These are phyloP conservation scores for Fusarium sp. DNA, from an alignment of 2,329 filamentous ascomycete genomes.

Conservation along the genomic window DNA sequence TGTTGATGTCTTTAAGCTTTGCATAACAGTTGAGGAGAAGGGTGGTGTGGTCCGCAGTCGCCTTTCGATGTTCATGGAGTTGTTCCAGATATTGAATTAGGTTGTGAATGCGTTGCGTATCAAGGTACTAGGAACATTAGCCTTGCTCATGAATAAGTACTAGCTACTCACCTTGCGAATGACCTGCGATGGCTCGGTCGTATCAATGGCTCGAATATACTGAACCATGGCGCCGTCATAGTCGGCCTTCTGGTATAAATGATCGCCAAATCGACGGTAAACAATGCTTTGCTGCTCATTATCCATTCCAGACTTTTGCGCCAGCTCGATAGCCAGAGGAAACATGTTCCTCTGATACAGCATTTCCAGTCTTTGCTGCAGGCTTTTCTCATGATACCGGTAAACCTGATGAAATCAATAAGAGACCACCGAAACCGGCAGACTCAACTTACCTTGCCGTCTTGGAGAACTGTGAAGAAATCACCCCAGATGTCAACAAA, in stretches of 20 bases:
- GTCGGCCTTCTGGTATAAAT: slow-evolving; percentile 92
- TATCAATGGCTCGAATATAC: slow-evolving; percentile 95
- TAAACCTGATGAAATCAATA: slow-evolving; percentile 66
- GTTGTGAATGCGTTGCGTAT: slow-evolving; percentile 97
- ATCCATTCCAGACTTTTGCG: slow-evolving; percentile 87
- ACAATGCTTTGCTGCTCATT: slow-evolving; percentile 86
- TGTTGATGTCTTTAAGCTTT: slow-evolving; percentile 95
- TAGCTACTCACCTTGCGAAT: slow-evolving; percentile 77
- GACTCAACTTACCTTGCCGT: slow-evolving; percentile 77
- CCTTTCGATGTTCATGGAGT: slow-evolving; percentile 90
- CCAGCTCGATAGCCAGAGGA: slow-evolving; percentile 88
- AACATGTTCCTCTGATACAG: slow-evolving; percentile 95
- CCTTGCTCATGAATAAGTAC: rapidly evolving
- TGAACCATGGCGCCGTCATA: slow-evolving; percentile 99
- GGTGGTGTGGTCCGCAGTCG: slow-evolving; percentile 94
- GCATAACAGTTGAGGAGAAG: slow-evolving; percentile 96
- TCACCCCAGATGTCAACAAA: slow-evolving; percentile 92
- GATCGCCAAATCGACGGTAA: slow-evolving; percentile 92
- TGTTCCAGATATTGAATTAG: slow-evolving; percentile 97
- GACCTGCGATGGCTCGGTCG: slow-evolving; percentile 94
- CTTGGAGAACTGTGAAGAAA: slow-evolving; percentile 86
- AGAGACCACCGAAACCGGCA: too few species aligned
- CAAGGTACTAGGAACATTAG: slow-evolving; percentile 74
- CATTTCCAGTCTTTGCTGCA: slow-evolving; percentile 92
- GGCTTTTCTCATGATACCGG: slow-evolving; percentile 87